Conservation (phyloP, 192 early-diverging fungal species). For the Podila verticillata region DNA sequence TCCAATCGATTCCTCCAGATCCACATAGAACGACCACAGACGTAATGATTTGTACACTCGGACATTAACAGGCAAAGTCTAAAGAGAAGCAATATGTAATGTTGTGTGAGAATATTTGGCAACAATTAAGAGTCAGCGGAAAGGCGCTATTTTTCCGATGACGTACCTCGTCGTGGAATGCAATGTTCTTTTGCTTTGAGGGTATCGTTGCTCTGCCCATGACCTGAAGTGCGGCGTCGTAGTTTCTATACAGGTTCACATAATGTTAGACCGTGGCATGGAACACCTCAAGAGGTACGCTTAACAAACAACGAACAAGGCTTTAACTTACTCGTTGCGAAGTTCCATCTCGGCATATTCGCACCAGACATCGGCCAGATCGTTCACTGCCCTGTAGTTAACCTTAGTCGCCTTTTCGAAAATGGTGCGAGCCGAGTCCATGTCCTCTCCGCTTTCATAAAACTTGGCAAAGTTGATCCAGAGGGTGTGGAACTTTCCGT, state of each 20-base stretch:
- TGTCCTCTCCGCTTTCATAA: conserved; percentile 70
- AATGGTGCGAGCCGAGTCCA: conserved; percentile 75
- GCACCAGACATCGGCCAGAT: conserved; percentile 90
- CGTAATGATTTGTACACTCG: conserved; percentile 89
- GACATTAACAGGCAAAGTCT: conserved; percentile 72
- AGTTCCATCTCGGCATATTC: conserved; percentile 93
- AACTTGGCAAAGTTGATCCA: conserved; percentile 89
- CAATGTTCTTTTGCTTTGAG: conserved; percentile 64
- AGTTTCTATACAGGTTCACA: conserved; percentile 46
- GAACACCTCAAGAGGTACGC: not conserved
- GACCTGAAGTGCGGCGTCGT: conserved; percentile 80
- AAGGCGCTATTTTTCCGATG: not conserved
- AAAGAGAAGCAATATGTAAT: not conserved
- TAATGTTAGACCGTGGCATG: not conserved
- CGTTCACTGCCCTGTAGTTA: conserved; percentile 81
- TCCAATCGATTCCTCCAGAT: conserved; percentile 93
- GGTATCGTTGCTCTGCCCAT: conserved; percentile 85
- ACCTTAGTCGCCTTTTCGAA: conserved; percentile 88
- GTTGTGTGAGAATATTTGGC: not conserved
- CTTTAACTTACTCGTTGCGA: conserved; percentile 54
- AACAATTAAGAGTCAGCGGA: not conserved
- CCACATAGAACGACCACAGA: conserved; percentile 94
- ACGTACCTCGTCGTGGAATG: conserved; percentile 83
- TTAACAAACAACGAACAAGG: not conserved
- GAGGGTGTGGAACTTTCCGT: conserved; percentile 80